These are phyloP conservation scores for Elsinoe batatas DNA, from an alignment of 2,329 filamentous ascomycete species.

Conservation along the genomic window DNA sequence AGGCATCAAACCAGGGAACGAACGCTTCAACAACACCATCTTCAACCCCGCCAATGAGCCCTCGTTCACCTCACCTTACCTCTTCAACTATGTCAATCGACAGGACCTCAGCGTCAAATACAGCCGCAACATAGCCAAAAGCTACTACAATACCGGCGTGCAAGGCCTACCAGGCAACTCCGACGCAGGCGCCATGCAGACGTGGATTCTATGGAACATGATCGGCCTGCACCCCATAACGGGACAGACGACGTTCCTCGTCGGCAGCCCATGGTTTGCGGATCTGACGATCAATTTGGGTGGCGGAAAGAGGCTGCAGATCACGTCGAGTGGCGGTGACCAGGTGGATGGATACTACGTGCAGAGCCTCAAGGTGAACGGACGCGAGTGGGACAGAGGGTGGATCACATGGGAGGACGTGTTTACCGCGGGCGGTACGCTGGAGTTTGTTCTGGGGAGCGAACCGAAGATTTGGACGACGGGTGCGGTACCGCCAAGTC, in stretches of 20 bases:
- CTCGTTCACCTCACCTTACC: constrained; percentile 25
- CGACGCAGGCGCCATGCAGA: constrained; percentile 26
- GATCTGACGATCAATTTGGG: constrained; percentile 52
- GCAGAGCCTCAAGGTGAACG: constrained; percentile 57
- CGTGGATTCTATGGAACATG: constrained; percentile 27
- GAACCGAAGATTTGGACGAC: constrained; percentile 47
- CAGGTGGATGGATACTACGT: constrained; percentile 46
- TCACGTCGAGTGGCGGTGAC: constrained; percentile 45
- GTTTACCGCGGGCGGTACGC: constrained; percentile 51
- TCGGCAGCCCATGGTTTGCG: constrained; percentile 49
- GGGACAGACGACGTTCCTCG: constrained; percentile 24
- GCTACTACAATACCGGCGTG: constrained; percentile 22
- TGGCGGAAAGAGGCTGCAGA: constrained; percentile 42
- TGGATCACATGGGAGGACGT: constrained; percentile 60
- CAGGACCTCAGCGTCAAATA: constrained; percentile 25
- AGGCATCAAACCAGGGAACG: constrained; percentile 34
- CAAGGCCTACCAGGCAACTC: constrained; percentile 26
- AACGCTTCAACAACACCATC: constrained; percentile 25
- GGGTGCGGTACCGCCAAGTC: constrained; percentile 52
- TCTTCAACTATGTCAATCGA: constrained; percentile 26
- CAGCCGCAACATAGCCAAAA: constrained; percentile 20
- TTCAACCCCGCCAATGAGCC: constrained; percentile 24
- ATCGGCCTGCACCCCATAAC: constrained; percentile 26
- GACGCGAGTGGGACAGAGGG: constrained; percentile 49
- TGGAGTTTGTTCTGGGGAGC: constrained; percentile 55